Base-by-base conservation (phyloP, 2,329 filamentous ascomycete species). In the Clonostachys rosea region DNA sequence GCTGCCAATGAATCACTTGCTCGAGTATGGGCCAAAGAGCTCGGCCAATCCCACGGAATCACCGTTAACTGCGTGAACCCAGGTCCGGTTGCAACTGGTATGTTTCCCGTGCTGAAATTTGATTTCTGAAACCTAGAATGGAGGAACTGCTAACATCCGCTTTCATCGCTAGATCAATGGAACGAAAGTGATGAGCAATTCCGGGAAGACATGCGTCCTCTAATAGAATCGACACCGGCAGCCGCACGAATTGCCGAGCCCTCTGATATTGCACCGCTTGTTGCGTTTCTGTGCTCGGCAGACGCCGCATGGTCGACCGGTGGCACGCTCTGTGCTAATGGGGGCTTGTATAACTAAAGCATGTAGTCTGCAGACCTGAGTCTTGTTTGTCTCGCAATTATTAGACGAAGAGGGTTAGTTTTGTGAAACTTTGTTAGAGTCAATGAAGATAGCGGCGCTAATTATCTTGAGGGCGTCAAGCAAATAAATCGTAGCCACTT, bases 61-160 rank as follows among this genome's bases (percentile, higher is more conserved):
- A 64, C 58, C 0, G 61, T 64, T 2, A 65, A 66, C 48, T 57
- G 49, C 9, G 58, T 65, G 4, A 65, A 65, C 33, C 63, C 57
- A 3, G 62, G 62, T 0, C 64, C 66, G 1, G 62, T 66, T 1
- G 44, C 42, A 1, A 73, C 71, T 2, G 68, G 71, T 10, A 46
- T 56, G 1, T 51, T 52, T 2, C 61, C 59, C 3, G 45, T 64
- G 18, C 59, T 56, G 30, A 9, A 14, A 34, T 6, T 17, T 17
- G 5, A 7, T 6, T 40, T 40, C 37, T n/a, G 17, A 40, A 40
- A n/a, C n/a, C 10, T 40, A 40, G 37, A n/a, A 12, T 16, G 16
- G 16, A 6, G 17, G 37, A 14, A 42, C 9, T 17, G 12, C 20
- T 42, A 16, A 30, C 17, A 5, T 30, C n/a, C 24, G 24, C 7